Evolutionary conservation across 2,329 filamentous ascomycete genomes (phyloP).

Genomic region (Onygena corvina): DNA sequence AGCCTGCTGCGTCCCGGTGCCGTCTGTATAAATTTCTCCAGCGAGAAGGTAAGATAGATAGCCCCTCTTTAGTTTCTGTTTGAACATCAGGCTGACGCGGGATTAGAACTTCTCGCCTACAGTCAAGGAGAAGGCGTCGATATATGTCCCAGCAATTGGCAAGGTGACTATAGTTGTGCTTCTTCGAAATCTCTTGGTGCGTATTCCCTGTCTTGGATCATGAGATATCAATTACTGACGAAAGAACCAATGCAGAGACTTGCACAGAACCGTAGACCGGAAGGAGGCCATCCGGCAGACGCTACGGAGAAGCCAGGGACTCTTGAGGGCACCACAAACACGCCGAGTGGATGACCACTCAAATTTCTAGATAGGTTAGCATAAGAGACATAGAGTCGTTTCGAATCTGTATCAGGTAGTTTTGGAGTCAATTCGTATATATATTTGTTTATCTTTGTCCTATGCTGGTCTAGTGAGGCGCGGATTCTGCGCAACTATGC

Average conservation of each 20-base stretch:
- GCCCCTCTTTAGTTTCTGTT: not conserved
- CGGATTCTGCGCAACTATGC: too few relatives aligned
- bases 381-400: not conserved
- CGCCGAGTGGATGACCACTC: not conserved
- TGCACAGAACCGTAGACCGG: conserved; percentile 33
- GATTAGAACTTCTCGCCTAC: conserved; percentile 69
- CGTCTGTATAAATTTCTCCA: conserved; percentile 98
- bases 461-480: too few relatives aligned
- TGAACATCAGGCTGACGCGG: not conserved
- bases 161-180: conserved; percentile 95
- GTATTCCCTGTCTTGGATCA: conserved; percentile 25
- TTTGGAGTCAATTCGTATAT: too few relatives aligned
- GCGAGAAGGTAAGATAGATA: conserved; percentile 51
- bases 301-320: conserved; percentile 33
- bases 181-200: conserved; percentile 74
- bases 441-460: too few relatives aligned
- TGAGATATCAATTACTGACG: conserved; percentile 6
- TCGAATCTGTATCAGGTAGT: too few relatives aligned
- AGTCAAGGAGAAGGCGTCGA: conserved; percentile 88
- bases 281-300: conserved; percentile 31
- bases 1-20: conserved; percentile 75
- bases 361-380: too few relatives aligned
- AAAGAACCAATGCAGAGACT: conserved; percentile 24
- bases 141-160: conserved; percentile 92
- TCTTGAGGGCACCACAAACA: conserved; percentile 21